A percentile compares a stretch with the other conserved stretches of the same genome.
Evolutionary conservation across 2,329 filamentous ascomycete species (phyloP).

Genomic region (Juglanconis sp.): DNA sequence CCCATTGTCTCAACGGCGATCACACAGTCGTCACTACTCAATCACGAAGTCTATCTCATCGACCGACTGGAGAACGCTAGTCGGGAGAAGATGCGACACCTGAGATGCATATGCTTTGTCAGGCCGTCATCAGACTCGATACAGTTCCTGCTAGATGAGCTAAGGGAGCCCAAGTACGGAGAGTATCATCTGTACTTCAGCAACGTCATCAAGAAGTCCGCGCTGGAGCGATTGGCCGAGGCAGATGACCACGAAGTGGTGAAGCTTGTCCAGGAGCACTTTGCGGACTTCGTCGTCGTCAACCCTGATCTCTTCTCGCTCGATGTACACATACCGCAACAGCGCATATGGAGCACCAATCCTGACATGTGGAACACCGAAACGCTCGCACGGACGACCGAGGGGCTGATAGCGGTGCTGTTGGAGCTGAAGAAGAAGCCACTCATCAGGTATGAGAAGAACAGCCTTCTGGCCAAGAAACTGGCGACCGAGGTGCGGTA

Average conservation of each 20-base stretch:
- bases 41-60: constrained; percentile 96
- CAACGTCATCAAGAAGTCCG: constrained; percentile 96
- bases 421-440: constrained; percentile 95
- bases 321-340: constrained; percentile 67
- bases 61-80: constrained; percentile 88
- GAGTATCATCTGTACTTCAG: constrained; percentile 98
- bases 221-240: constrained; percentile 88
- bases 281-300: constrained; percentile 91
- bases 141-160: constrained; percentile 89
- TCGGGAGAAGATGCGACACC: constrained; percentile 96
- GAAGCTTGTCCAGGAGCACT: constrained; percentile 89
- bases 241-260: constrained; percentile 98
- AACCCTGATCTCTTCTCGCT: constrained; percentile 92
- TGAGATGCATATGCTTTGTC: constrained; percentile 89
- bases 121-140: constrained; percentile 90
- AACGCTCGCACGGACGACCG: constrained; percentile 78
- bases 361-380: constrained; percentile 91
- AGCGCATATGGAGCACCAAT: constrained; percentile 75
- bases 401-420: constrained; percentile 80
- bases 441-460: constrained; percentile 88
- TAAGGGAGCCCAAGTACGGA: constrained; percentile 93
- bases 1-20: constrained; percentile 92
- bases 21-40: constrained; percentile 90
- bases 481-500: constrained; percentile 90
- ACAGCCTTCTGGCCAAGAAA: constrained; percentile 86